A percentile compares a stretch with the other conserved stretches of the same genome.
phyloP scores from a whole-genome alignment of 192 early-diverging fungal species.

The Gamsiella multidivaricata region DNA sequence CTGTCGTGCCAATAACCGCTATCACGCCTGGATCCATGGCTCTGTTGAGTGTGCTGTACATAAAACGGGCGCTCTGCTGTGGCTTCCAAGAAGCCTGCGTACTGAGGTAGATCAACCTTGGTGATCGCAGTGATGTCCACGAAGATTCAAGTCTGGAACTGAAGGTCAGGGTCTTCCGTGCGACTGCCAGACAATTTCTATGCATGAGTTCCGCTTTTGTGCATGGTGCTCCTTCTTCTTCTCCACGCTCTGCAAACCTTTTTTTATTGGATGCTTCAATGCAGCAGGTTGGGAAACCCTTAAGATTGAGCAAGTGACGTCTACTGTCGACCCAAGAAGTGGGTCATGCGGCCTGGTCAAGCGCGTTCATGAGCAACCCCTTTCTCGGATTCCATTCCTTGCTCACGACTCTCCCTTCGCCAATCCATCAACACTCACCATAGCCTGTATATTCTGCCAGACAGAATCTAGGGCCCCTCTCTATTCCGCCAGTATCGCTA shows the following conservation, averaged over 20 bases:
- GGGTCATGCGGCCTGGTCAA: conserved; percentile 1
- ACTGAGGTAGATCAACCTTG: not conserved
- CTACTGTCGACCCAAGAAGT: not conserved
- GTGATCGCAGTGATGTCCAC: not conserved
- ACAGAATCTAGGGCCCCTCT: not conserved
- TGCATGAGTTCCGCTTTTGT: conserved; percentile 15
- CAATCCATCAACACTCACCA: not conserved
- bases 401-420: not conserved
- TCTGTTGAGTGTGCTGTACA: conserved; percentile 14
- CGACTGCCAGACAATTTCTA: conserved; percentile 20
- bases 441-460: not conserved
- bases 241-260: not conserved
- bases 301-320: not conserved
- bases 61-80: not conserved
- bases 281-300: not conserved
- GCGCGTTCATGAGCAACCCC: conserved; percentile 2
- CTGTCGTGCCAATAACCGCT: conserved; percentile 89
- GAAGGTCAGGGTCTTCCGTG: not conserved
- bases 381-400: not conserved
- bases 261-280: too few relatives aligned
- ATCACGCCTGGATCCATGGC: conserved; percentile 56
- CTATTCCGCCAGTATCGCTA: too few relatives aligned
- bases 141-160: not conserved
- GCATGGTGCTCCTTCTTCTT: not conserved
- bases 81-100: not conserved